Base-by-base conservation (phyloP, 345 rosid species). In the Populus euphratica region DNA sequence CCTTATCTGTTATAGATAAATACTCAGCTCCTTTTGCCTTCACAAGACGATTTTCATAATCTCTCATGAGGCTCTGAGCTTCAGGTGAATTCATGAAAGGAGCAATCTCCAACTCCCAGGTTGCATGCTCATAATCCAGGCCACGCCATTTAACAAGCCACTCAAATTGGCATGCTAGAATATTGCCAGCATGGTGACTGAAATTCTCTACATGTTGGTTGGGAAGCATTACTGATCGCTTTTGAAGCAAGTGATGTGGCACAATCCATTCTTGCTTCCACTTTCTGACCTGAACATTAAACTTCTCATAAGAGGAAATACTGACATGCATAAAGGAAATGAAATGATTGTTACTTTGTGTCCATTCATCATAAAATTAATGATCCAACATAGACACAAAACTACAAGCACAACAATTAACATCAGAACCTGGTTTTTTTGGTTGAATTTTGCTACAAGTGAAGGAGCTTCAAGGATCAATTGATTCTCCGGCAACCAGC, bases 121-220 rank as follows among this genome's bases (percentile, higher is more conserved):
- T 83, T 67, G 86, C 86, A 41, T 85, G 81, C 77, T 84, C 90
- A 74, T 89, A 89, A 76, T 76, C 87, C 81, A 89, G 92, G 72
- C 91, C 84, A 70, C 61, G 52, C 93, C 93, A 90, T 76, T 90
- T 85, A 64, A 90, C 93, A 80, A 90, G 90, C 91, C 93, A 90
- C 72, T 88, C 89, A 78, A 36, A 73, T 65, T 62, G 73, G 78
- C 86, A 85, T 49, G 65, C 77, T 25, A 36, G 18, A 76, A 66
- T 21, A 25, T 67, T 41, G 25, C 66, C 56, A 33, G 63, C 54
- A 76, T 68, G 39, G 33, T 47, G 80, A 5, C 38, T 18, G 17
- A 25, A 63, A 74, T 1, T 13, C 62, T 74, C 80, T 52, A 54
- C 78, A 44, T 23, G 61, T 68, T 81, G 73, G 78, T 74, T 75